phyloP scores from a whole-genome alignment of 208 protist genomes.

The Willaertia magna region DNA sequence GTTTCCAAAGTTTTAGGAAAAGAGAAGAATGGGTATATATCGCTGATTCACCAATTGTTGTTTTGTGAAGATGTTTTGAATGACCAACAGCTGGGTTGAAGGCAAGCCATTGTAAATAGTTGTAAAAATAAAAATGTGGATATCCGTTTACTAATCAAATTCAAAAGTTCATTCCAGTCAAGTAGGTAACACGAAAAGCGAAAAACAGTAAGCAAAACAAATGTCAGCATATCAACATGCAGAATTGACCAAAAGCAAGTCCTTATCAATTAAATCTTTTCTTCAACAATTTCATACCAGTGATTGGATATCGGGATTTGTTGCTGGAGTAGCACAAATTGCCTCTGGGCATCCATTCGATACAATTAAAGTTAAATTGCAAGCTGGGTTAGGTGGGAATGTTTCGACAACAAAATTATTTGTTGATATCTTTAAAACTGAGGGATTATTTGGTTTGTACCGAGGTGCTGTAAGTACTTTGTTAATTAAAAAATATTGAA shows the following conservation, averaged over 20 bases:
- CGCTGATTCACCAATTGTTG: neutral
- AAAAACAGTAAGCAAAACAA: too few species aligned
- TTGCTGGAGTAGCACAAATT: neutral
- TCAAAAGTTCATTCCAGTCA: too few species aligned
- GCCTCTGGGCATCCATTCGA: neutral
- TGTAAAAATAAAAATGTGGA: too few species aligned
- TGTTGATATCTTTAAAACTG: neutral
- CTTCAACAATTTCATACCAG: neutral
- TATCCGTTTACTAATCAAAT: too few species aligned
- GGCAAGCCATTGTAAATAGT: too few species aligned
- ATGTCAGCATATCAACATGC: too few species aligned
- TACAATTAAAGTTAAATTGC: neutral
- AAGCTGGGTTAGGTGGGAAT: neutral
- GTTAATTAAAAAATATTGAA: too few species aligned
- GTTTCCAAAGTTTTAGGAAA: neutral
- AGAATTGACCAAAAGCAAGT: too few species aligned
- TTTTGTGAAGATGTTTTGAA: conserved; percentile 7
- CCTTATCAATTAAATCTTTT: too few species aligned
- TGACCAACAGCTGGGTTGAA: neutral
- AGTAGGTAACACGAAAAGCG: too few species aligned
- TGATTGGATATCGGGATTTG: neutral
- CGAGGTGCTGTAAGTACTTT: neutral
- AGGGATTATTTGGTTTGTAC: neutral
- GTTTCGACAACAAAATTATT: neutral
- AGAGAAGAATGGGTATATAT: neutral